Base-by-base conservation (phyloP, 2,329 filamentous ascomycete species). In the Tolypocladium capitatum region DNA sequence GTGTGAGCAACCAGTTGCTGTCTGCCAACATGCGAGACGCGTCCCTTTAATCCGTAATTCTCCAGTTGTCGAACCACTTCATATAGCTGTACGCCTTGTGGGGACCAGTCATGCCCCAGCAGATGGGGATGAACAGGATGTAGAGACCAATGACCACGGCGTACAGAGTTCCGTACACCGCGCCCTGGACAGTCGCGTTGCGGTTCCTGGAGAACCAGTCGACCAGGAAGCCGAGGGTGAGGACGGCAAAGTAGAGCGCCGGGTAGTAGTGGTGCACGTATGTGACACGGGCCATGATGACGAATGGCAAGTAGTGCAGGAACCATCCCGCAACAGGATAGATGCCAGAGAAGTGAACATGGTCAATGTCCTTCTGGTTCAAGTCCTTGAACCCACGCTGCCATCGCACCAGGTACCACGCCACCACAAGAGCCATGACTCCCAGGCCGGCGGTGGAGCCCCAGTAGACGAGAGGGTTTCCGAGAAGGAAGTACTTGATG, bases 201-300 rank as follows among this genome's bases (percentile, higher is more conserved):
- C 86, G 71, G 58, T 77, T 81, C 54, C 82, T 76, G 43, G 88
- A 79, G 53, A 83, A 73, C 83, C 87, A 97, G 66, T 97, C 89
- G 48, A 86, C 69, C 56, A 89, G 77, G 75, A 98, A 98, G 47
- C 90, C 91, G 52, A 90, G 80, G 16, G 79, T 80, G 42, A 98
- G 73, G 55, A 98, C 95, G 58, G 92, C 90, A 65, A 97, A 98
- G 73, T 97, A 98, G 11, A 98, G 79, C 10, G 92, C 92, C 11
- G 92, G 92, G 67, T 97, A 98, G 74, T 98, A 98, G 72, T 98
- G 92, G 67, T 98, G 92, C 47, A 98, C 92, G 61, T 98, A 98
- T 16, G 92, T 98, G 51, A 98, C 92, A 75, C 92, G 87, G 11
- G 89, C 92, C 94, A 98, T 98, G 61, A 92, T 81, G 59, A 95